Base-by-base conservation (phyloP, 2,329 filamentous ascomycete genomes). In the Penicillium brevicompactum region DNA sequence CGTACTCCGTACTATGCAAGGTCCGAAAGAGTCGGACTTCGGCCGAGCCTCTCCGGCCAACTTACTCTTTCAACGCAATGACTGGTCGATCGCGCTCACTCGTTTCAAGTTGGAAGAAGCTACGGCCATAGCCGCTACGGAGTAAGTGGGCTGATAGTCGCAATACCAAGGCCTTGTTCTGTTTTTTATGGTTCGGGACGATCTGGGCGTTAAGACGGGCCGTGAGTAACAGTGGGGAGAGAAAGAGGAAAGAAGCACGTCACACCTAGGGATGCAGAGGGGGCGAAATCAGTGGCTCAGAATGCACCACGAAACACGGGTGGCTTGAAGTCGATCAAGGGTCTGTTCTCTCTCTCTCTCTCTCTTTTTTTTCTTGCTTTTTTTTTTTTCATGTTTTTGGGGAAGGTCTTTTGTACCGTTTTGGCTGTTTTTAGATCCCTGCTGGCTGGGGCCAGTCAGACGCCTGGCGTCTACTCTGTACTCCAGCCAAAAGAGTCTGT, bases 251-350 rank as follows among this genome's bases (percentile, higher is more conserved):
- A 45, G 24, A 44, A 53, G 48, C 42, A 54, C 56, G 53, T 60
- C 58, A 56, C 53, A 51, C 44, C 46, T 30, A 59, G 58, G 58
- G 58, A 60, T 60, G 49, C 27, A 48, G 55, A 56, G 50, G 49
- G 44, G 52, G 38, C 14, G 18, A 41, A 62, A 62, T 59, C 54
- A 64, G 56, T 65, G 63, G 63, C 43, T 53, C 49, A 62, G 58
- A 65, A 34, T 10, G 50, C 55, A 65, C 63, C 63, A 65, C 63
- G 63, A 61, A 61, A 61, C 58, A 63, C 60, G 60, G 60, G 61
- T 64, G 62, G 63, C 62, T 63, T 60, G 46, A 63, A 53, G 58
- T 45, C 59, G 59, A 65, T 65, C 61, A 57, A 66, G 63, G 63
- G 62, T 62, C 62, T 65, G 62, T 66, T 66, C 63, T 55, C 56